Conservation (phyloP, 768 basidiomycete species). For the Rhodotorula paludigena region DNA sequence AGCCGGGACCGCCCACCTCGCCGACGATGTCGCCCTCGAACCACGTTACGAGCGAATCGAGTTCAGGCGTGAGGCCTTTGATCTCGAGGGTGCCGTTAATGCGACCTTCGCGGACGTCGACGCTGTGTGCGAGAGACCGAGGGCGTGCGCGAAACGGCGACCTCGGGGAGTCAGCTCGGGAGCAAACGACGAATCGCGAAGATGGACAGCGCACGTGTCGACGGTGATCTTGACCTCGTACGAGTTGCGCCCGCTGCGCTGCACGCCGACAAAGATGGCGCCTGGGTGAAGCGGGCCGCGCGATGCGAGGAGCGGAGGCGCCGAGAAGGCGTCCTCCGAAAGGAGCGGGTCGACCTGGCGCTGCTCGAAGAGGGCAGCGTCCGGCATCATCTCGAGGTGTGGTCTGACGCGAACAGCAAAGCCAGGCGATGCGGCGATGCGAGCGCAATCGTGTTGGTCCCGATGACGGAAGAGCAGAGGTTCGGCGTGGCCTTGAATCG, state of each 20-base stretch:
- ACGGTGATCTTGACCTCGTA: slow-evolving; percentile 93
- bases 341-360: slow-evolving; percentile 3
- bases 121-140: too few species aligned
- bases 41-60: slow-evolving; percentile 31
- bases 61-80: slow-evolving; percentile 57
- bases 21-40: slow-evolving; percentile 40
- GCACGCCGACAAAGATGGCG: slow-evolving; percentile 79
- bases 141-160: too few species aligned
- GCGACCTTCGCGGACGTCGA: slow-evolving; percentile 77
- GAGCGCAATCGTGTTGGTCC: too few species aligned
- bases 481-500: too few species aligned
- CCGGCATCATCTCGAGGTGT: neutral
- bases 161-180: neutral
- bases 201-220: slow-evolving; percentile 13
- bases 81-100: slow-evolving; percentile 90
- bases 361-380: neutral
- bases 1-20: slow-evolving; percentile 67
- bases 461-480: too few species aligned
- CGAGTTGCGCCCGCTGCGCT: slow-evolving; percentile 86
- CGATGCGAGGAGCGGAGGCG: slow-evolving; percentile 41
- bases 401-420: too few species aligned
- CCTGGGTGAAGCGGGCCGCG: slow-evolving; percentile 58
- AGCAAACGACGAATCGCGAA: neutral
- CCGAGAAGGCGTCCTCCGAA: slow-evolving; percentile 3
- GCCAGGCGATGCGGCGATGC: too few species aligned